Conservation (phyloP, 331 rosid genomes). For the Stylosanthes scabra region DNA sequence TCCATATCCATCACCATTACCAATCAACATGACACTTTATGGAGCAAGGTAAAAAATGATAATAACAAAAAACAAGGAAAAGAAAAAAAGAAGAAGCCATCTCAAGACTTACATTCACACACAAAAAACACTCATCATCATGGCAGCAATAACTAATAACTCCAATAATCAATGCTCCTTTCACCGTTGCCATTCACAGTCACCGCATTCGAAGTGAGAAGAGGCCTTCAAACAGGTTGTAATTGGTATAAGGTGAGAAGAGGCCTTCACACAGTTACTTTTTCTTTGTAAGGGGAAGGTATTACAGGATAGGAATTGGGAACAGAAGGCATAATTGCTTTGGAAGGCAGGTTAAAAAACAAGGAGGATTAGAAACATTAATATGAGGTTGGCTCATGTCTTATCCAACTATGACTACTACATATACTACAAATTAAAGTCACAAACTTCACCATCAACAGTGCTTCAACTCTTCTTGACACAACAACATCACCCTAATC, state of each 20-base stretch:
- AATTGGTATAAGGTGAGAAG: constrained; percentile 60
- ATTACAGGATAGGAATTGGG: constrained; percentile 6
- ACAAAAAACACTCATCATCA: constrained; percentile 18
- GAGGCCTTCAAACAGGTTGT: too few relatives aligned
- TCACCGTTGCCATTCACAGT: background rate
- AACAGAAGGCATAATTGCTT: constrained; percentile 55
- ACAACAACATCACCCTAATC: too few relatives aligned
- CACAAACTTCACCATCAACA: too few relatives aligned
- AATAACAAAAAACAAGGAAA: too few relatives aligned
- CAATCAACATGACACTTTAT: constrained; percentile 36
- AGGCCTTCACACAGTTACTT: constrained; percentile 46
- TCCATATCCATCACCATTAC: constrained; percentile 31
- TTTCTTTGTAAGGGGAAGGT: constrained; percentile 38
- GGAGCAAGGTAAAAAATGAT: background rate
- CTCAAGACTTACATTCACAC: constrained; percentile 31
- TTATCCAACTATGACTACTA: too few relatives aligned
- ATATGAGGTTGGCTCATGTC: background rate
- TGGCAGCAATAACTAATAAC: constrained; percentile 13
- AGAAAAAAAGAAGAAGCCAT: background rate
- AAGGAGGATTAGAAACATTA: constrained; percentile 30
- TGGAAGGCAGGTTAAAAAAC: constrained; percentile 48
- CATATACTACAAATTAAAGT: too few relatives aligned
- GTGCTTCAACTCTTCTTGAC: too few relatives aligned
- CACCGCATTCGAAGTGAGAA: constrained; percentile 35
- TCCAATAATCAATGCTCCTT: constrained; percentile 30